Evolutionary conservation across 2,329 filamentous ascomycete species (phyloP).

Genomic region (Alternaria alternata): DNA sequence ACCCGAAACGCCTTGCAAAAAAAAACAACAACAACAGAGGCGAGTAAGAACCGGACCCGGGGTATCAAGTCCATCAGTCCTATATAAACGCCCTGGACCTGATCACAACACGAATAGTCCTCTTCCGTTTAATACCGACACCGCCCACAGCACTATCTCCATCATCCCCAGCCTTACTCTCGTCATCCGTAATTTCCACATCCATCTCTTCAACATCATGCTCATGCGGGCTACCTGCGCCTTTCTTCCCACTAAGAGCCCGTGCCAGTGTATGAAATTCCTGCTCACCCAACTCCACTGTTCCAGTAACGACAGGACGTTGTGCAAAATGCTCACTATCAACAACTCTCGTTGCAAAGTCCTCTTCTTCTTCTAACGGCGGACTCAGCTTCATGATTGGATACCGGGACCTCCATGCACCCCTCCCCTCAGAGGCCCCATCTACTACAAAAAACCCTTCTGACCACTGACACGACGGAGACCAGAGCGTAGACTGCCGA

Average conservation of each 20-base stretch:
- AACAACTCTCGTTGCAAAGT: conserved; percentile 24
- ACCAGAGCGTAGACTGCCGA: conserved; percentile 41
- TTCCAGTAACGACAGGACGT: conserved; percentile 16
- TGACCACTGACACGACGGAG: conserved; percentile 55
- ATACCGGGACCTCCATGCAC: conserved; percentile 42
- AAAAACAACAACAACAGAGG: background rate
- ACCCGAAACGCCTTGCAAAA: background rate
- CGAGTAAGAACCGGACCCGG: background rate
- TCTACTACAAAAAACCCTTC: conserved; percentile 61
- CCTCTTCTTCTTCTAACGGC: conserved; percentile 40
- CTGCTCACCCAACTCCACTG: conserved; percentile 18
- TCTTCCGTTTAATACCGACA: conserved; percentile 38
- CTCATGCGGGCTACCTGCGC: background rate
- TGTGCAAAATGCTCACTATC: conserved; percentile 3
- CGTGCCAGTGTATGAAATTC: conserved; percentile 8
- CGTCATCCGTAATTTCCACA: conserved; percentile 31
- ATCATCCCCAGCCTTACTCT: conserved; percentile 25
- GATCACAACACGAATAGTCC: conserved; percentile 45
- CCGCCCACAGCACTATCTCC: conserved; percentile 25
- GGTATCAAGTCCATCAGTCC: conserved; percentile 6
- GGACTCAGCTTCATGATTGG: conserved; percentile 36
- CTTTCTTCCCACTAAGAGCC: conserved; percentile 7
- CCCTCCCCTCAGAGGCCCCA: conserved; percentile 42
- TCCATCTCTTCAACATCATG: conserved; percentile 27
- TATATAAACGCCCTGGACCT: conserved; percentile 47